Evolutionary conservation across 805 yeast genomes (phyloP), one percentile per base, ranked within the genome.

Genomic region (Candida sakaeoensis): DNA sequence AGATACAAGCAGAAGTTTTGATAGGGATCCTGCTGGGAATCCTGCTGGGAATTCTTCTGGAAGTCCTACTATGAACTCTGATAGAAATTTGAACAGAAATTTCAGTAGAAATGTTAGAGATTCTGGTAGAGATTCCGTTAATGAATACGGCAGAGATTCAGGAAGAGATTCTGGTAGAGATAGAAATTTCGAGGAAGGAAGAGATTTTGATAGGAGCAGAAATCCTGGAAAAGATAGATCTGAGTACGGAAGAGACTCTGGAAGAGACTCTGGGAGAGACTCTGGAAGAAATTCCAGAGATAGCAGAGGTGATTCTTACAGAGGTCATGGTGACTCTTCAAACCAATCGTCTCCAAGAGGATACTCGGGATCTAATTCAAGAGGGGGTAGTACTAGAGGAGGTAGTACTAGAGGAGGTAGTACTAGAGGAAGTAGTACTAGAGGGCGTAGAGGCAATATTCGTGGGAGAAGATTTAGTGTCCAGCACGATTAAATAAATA

Each of bases 311-410:
- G 26, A 16, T 7, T 13, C 29, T 21, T 18, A 13, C 18, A 23
- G 39, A 17, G 26, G 33, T 17, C 15, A 34, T n/a, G 39, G 39
- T 4, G 31, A 31, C 9, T 21, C 24, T 21, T 21, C 24, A 13
- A 13, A 24, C 14, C 10, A 8, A 8, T 29, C 33, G 17, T 14
- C 12, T 4, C n/a, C n/a, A n/a, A 23, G 28, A 33, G 36, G 26
- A n/a, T n/a, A n/a, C n/a, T n/a, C n/a, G 8, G 27, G 36, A 2
- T 14, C 8, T 3, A 10, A 12, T 13, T 33, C 26, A 10, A 17
- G 37, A 14, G 37, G 29, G 10, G 14, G 34, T 18, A 14, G 34
- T 30, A 15, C 22, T 5, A 10, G 33, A 1, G 29, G 37, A 17
- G 24, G 37, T 13, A n/a, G 37, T 14, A 15, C 17, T 16, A 17